These are phyloP conservation scores for Saturnispora gosingensis DNA, from an alignment of 805 yeast genomes.

Conservation along the genomic window DNA sequence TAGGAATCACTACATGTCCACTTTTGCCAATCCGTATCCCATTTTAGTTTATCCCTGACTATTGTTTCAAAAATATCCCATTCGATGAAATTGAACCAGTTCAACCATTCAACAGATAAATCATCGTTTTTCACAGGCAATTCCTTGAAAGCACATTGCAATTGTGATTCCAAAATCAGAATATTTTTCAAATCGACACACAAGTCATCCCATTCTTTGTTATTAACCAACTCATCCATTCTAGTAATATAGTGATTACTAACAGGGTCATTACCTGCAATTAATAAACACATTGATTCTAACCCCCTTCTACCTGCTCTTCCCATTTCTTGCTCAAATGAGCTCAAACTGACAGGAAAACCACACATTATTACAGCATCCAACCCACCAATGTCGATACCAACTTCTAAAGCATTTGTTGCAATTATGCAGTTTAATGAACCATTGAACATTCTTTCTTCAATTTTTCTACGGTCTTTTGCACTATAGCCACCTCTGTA, in stretches of 20 bases:
- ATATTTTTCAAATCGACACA: conserved; percentile 53
- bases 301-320: conserved; percentile 86
- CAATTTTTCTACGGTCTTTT: conserved; percentile 77
- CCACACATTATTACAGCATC: conserved; percentile 93
- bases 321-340: conserved; percentile 93
- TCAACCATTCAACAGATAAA: conserved; percentile 14
- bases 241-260: conserved; percentile 77
- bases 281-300: conserved; percentile 78
- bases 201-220: conserved; percentile 44
- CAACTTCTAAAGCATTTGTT: conserved; percentile 91
- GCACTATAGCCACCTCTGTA: conserved; percentile 94
- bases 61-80: conserved; percentile 18
- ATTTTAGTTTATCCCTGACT: conserved; percentile 28
- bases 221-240: conserved; percentile 47
- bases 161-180: conserved; percentile 65
- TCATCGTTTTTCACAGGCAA: conserved; percentile 43
- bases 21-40: conserved; percentile 34
- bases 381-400: conserved; percentile 87
- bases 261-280: conserved; percentile 75
- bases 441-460: conserved; percentile 84
- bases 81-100: conserved; percentile 13
- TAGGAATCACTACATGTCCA: conserved; percentile 50
- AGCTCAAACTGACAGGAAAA: conserved; percentile 79
- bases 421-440: conserved; percentile 79
- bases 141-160: conserved; percentile 78